Evolutionary conservation across 2,329 filamentous ascomycete species (phyloP), one percentile per base, ranked within the genome.

Genomic region (Ambrosiella cleistominuta): DNA sequence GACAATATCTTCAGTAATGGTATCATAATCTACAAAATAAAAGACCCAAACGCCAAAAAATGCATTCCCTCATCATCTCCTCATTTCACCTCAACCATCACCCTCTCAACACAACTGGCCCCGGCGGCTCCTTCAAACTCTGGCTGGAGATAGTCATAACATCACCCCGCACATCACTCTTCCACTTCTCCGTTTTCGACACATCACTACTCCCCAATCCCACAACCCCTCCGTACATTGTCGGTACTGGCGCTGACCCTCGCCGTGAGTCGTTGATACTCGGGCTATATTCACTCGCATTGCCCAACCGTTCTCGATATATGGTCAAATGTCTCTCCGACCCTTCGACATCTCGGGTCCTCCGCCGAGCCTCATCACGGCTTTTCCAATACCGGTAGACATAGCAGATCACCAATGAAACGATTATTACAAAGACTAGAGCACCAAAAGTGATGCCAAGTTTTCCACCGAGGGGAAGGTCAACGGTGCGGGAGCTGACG

Each of bases 381-480:
- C 45, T 53, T n/a, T 57, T 57, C 37, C 59, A 59, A 44, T 55
- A 59, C 27, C 60, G 59, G n/a, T 58, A 49, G 13, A 60, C 59
- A 9, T 61, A 52, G n/a, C 57, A 57, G 1, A 62, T 49, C 7
- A 55, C 47, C 9, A 63, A 56, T 4, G 60, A 50, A 2, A 61
- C 27, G n/a, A 59, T 40, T 11, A 54, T 39, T 5, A 58, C 57
- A n/a, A 57, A 54, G 39, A 56, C 47, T 2, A 61, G 54, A 1
- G 61, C 57, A 19, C 59, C 59, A 44, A 63, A 45, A 12, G 58
- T 61, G 38, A 63, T 63, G 35, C 66, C 62, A 17, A 61, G 47
- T 39, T 60, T 61, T 12, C 56, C 57, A 35, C 55, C 53, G 36
- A 61, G 56, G 15, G 59, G 17, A 1, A 63, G 59, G n/a, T 56